Evolutionary conservation across 1,284 basidiomycete species (phyloP).

Genomic region (Coniferiporia sulphurascens): DNA sequence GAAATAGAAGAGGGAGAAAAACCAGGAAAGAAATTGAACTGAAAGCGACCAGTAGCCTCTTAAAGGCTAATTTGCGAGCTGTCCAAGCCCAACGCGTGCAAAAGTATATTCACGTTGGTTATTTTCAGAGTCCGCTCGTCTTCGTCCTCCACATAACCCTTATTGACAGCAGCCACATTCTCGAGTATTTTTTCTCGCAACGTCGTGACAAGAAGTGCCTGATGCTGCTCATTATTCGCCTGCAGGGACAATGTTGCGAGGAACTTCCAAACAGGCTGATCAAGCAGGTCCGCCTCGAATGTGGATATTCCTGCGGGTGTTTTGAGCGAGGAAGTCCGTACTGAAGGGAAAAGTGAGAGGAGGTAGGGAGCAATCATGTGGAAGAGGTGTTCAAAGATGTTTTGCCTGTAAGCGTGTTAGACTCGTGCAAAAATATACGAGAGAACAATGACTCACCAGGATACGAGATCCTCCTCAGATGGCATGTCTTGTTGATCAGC

Average conservation of each 20-base stretch:
- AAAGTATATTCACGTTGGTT: constrained; percentile 80
- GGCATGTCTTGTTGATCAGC: constrained; percentile 52
- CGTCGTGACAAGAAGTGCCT: constrained; percentile 81
- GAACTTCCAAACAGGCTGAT: constrained; percentile 92
- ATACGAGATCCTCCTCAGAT: constrained; percentile 69
- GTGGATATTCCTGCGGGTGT: constrained; percentile 29
- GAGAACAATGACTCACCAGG: constrained; percentile 61
- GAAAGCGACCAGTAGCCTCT: background rate
- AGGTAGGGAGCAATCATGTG: constrained; percentile 73
- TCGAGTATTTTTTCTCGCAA: constrained; percentile 92
- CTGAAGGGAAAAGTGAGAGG: constrained; percentile 84
- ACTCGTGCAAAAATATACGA: constrained; percentile 16
- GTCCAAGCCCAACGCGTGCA: constrained; percentile 82
- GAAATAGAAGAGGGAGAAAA: constrained; percentile 16
- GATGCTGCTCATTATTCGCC: constrained; percentile 81
- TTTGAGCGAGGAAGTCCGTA: constrained; percentile 55
- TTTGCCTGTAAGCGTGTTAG: constrained; percentile 48
- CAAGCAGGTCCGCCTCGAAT: constrained; percentile 61
- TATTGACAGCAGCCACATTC: constrained; percentile 74
- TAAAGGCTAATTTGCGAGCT: constrained; percentile 73
- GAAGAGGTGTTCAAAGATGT: constrained; percentile 83
- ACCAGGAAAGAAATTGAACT: constrained; percentile 17
- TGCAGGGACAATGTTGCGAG: constrained; percentile 86
- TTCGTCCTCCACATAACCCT: constrained; percentile 66
- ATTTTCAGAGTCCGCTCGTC: constrained; percentile 64